Evolutionary conservation across 176 grass and related monocot species (phyloP), one percentile per base, ranked within the genome.

Genomic region (Ananas comosus): DNA sequence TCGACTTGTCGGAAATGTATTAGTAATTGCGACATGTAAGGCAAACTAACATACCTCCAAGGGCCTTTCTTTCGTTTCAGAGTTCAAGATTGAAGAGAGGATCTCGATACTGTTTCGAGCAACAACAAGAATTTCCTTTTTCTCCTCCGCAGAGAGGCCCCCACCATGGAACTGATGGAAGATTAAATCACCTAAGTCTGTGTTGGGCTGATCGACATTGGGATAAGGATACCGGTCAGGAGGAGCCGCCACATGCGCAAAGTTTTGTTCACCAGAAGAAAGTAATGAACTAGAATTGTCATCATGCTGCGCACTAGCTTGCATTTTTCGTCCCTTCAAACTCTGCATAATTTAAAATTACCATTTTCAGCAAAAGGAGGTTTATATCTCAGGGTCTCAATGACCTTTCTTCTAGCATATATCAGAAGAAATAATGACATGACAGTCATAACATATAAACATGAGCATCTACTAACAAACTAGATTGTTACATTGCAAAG

Each of bases 61-160:
- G 29, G 63, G 50, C 9, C 73, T 73, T 67, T 80, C 70, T 67
- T 68, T 67, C n/a, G 29, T 14, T 23, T 66, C 77, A 12, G 77
- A 80, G 69, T 66, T 80, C 18, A 66, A 11, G 14, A 80, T 73
- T 9, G 70, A 80, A 56, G 70, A 73, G 29, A 80, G 63, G 17
- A 80, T 52, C 21, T 80, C 78, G 8, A 80, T 66, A 53, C 70
- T 80, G 51, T 80, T 80, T 67, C 50, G 61, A 67, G 78, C 27
- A 22, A 80, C 63, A 49, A 57, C 63, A 57, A 80, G 69, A 67
- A 72, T 72, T 73, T 66, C 50, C 50, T 67, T 80, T 28, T 80
- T 80, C 69, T 80, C 70, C 67, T 73, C 78, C 61, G 57, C 49
- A 9, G 68, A 59, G 47, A 80, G 64, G 21, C 25, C 12, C 51